These are phyloP conservation scores for Mycosphaerella arachidis DNA, from an alignment of 2,329 filamentous ascomycete genomes.

Conservation along the genomic window DNA sequence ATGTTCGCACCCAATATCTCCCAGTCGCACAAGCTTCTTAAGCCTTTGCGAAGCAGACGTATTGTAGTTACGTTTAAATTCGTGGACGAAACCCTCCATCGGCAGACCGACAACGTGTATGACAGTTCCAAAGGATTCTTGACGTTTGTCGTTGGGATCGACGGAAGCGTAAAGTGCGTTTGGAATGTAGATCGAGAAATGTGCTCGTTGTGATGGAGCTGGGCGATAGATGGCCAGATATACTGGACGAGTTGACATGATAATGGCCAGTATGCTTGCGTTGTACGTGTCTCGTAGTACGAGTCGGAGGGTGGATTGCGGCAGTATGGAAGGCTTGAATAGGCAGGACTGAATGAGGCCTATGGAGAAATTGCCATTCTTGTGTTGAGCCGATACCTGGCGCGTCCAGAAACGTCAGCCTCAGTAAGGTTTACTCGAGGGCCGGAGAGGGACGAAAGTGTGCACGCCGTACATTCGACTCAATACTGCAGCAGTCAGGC, in stretches of 20 bases:
- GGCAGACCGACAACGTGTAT: constrained; percentile 7
- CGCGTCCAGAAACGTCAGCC: too few species aligned
- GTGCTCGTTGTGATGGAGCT: neutral
- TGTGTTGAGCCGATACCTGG: too few species aligned
- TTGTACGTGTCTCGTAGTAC: too few species aligned
- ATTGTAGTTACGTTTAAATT: constrained; percentile 3
- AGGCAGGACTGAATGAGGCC: too few species aligned
- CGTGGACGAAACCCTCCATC: neutral
- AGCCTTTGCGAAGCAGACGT: neutral
- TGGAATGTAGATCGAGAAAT: constrained; percentile 7
- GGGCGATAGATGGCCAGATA: constrained; percentile 1
- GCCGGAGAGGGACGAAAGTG: too few species aligned
- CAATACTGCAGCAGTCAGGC: too few species aligned
- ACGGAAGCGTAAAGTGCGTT: neutral
- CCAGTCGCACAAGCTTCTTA: neutral
- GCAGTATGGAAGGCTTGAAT: too few species aligned
- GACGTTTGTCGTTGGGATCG: neutral
- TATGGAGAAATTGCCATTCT: too few species aligned
- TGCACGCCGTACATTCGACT: too few species aligned
- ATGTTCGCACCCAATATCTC: neutral
- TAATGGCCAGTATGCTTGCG: too few species aligned
- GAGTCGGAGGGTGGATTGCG: too few species aligned
- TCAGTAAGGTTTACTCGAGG: too few species aligned
- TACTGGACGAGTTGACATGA: neutral
- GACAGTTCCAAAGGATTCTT: neutral